Evolutionary conservation across 345 rosid species (phyloP), one percentile per base, ranked within the genome.

Genomic region (Cardiospermum halicacabum): DNA sequence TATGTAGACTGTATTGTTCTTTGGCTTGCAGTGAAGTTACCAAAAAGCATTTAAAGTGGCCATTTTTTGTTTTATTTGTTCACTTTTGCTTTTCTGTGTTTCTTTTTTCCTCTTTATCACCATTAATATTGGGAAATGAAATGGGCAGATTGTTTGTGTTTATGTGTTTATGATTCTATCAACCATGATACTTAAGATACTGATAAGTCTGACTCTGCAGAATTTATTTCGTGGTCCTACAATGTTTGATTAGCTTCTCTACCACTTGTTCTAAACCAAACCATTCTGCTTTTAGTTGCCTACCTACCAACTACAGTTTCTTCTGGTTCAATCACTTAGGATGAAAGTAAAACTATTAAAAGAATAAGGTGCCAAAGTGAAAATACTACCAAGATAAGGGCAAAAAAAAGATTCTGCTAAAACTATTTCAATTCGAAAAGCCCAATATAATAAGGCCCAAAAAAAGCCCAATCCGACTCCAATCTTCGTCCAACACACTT

Each of bases 81-180:
- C 59, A 53, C 68, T 64, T 64, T 64, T 53, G 36, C 68, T 64
- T 64, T 64, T 62, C 30, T 43, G 25, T 26, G 64, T 11, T 60
- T 18, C 53, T 42, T 45, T 60, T 43, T 60, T 40, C 10, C 65
- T 43, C 37, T 60, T 43, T 32, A 28, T 19, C 66, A 48, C 26
- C 32, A 21, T 50, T 49, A 31, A 4, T 2, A 16, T 7, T n/a
- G n/a, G n/a, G n/a, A n/a, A n/a, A 24, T 3, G 18, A 26, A 34
- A 37, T 58, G 19, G 39, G 39, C 39, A 34, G 9, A 34, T 34
- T 34, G 10, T 34, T 5, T 34, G 39, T 34, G 39, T 34, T 11
- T 5, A 1, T 34, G 10, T 34, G 6, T 34, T 34, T 2, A 34
- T 34, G 39, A 34, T 34, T 4, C 8, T 34, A 34, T 34, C 39